These are phyloP conservation scores for Trametes pubescens DNA, from an alignment of 1,284 basidiomycete species.

Conservation along the genomic window DNA sequence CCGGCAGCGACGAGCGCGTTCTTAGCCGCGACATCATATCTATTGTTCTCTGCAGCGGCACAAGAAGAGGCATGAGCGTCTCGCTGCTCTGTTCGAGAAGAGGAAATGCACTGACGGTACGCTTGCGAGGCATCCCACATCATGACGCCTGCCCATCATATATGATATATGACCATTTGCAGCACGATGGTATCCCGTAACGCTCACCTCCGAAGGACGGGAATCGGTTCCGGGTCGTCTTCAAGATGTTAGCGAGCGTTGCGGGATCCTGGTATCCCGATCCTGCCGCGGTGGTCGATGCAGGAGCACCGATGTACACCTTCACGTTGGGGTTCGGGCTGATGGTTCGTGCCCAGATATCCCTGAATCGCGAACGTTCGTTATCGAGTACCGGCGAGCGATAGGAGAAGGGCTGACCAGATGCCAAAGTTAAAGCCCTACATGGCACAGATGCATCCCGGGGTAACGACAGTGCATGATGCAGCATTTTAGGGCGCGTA, in stretches of 20 bases:
- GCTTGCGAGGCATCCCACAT: conserved; percentile 78
- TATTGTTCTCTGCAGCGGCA: conserved; percentile 56
- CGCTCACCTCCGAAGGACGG: conserved; percentile 65
- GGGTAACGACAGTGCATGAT: not conserved
- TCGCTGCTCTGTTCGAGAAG: not conserved
- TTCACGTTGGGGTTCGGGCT: conserved; percentile 68
- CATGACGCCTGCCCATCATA: conserved; percentile 57
- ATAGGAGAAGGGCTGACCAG: conserved; percentile 46
- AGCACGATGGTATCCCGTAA: not conserved
- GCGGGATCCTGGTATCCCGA: conserved; percentile 59
- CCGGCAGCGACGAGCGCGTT: conserved; percentile 65
- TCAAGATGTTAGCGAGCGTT: conserved; percentile 59
- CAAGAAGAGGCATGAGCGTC: not conserved
- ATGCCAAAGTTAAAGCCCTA: conserved; percentile 63
- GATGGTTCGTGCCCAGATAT: conserved; percentile 63
- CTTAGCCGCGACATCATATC: conserved; percentile 70
- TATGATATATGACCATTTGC: conserved; percentile 15
- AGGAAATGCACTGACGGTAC: conserved; percentile 52
- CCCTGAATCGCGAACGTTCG: conserved; percentile 47
- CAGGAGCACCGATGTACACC: conserved; percentile 68
- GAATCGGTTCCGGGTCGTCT: conserved; percentile 66
- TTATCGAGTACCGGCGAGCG: not conserved
- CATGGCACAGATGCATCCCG: not conserved
- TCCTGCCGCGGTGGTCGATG: conserved; percentile 63
- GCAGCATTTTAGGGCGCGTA: not conserved